A percentile compares a stretch with the other conserved stretches of the same genome.
phyloP scores from a whole-genome alignment of 768 basidiomycete genomes.

The Leucosporidium yakuticum region DNA sequence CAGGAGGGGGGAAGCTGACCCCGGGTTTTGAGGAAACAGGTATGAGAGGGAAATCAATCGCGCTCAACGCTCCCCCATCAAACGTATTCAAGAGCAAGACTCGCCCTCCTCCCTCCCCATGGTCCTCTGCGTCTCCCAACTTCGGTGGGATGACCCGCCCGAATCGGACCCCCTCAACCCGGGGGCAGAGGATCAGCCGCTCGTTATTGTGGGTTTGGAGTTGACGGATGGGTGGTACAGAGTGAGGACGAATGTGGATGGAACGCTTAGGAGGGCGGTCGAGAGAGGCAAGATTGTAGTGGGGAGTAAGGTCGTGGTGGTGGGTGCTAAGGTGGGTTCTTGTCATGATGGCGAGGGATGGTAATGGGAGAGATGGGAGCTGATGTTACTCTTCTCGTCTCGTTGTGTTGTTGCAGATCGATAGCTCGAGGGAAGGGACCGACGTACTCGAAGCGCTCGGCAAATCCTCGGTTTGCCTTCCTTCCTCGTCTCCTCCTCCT shows the following conservation, averaged over 20 bases:
- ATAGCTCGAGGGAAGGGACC: slow-evolving; percentile 64
- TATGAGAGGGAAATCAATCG: slow-evolving; percentile 80
- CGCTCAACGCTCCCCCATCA: slow-evolving; percentile 72
- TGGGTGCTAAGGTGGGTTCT: slow-evolving; percentile 69
- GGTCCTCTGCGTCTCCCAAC: slow-evolving; percentile 73
- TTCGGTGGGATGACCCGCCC: slow-evolving; percentile 52
- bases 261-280: slow-evolving; percentile 63
- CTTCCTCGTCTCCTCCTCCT: not conserved
- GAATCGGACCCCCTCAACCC: slow-evolving; percentile 41
- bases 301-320: slow-evolving; percentile 76
- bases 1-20: not conserved
- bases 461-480: slow-evolving; percentile 15
- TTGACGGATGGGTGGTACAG: slow-evolving; percentile 98
- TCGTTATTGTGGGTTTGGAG: slow-evolving; percentile 61
- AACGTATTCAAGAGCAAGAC: slow-evolving; percentile 76
- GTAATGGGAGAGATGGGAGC: no score
- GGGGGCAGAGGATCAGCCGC: slow-evolving; percentile 45
- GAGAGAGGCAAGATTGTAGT: slow-evolving; percentile 59
- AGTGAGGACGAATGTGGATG: slow-evolving; percentile 69
- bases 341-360: no score
- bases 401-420: slow-evolving; percentile 51
- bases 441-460: slow-evolving; percentile 78
- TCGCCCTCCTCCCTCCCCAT: slow-evolving; percentile 70
- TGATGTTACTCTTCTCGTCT: not conserved
- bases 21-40: slow-evolving; percentile 45